A percentile compares a stretch with the other conserved stretches of the same genome.
Evolutionary conservation across 371 early-diverging fungal genomes (phyloP).

Genomic region (Apophysomyces ossiformis): DNA sequence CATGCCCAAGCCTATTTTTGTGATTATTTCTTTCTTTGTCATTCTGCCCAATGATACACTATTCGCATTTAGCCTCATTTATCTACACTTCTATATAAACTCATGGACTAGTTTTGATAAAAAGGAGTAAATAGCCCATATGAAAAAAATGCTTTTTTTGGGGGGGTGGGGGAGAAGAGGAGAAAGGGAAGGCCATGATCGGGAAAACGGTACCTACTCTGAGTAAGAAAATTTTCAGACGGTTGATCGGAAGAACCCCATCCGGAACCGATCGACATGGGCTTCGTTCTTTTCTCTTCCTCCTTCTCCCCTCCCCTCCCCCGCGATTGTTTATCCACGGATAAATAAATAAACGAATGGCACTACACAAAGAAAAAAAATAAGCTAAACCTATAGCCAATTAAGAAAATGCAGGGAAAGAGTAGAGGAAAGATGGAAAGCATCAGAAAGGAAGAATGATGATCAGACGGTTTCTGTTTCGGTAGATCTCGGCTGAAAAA

Average conservation of each 20-base stretch:
- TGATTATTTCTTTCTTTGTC: neutral
- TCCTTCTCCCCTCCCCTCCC: neutral
- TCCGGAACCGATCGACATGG: neutral
- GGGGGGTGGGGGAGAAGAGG: no score
- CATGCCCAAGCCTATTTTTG: neutral
- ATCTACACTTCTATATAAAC: neutral
- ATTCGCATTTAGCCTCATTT: neutral
- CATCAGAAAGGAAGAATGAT: neutral
- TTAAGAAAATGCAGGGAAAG: no score
- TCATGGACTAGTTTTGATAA: no score
- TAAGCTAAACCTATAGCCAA: no score
- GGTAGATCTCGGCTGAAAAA: constrained; percentile 1
- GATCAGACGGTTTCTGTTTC: neutral
- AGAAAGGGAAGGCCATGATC: neutral
- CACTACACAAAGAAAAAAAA: no score
- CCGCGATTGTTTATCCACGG: neutral
- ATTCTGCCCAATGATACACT: neutral
- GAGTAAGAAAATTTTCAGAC: neutral
- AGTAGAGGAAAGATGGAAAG: no score
- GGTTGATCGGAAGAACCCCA: neutral
- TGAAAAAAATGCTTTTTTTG: no score
- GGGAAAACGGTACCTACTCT: neutral
- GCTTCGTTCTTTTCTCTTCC: neutral
- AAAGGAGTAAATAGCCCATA: no score
- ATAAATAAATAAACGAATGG: no score